These are phyloP conservation scores for Starmerella bombi DNA, from an alignment of 805 yeast species.

Conservation along the genomic window DNA sequence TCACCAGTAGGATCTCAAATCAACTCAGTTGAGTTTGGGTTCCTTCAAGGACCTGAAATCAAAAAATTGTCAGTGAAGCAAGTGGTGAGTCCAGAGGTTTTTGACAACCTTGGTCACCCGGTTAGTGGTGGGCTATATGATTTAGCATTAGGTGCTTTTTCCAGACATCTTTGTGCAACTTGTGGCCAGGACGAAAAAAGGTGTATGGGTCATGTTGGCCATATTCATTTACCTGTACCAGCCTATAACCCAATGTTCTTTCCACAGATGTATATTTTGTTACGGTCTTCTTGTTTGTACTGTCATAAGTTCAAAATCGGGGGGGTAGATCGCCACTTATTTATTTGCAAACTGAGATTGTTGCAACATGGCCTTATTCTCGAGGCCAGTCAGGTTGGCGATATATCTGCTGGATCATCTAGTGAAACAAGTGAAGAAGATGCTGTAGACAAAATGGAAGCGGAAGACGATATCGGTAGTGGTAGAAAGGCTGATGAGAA, in stretches of 20 bases:
- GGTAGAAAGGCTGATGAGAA: slow-evolving; percentile 34
- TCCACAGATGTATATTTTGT: slow-evolving; percentile 71
- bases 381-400: slow-evolving; percentile 64
- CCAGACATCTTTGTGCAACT: slow-evolving; percentile 77
- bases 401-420: slow-evolving; percentile 31
- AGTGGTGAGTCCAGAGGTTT: slow-evolving; percentile 87
- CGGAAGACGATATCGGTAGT: slow-evolving; percentile 5
- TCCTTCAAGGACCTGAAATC: slow-evolving; percentile 69
- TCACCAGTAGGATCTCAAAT: slow-evolving; percentile 94
- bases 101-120: slow-evolving; percentile 93
- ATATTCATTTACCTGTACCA: slow-evolving; percentile 90
- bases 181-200: slow-evolving; percentile 89
- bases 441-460: slow-evolving; percentile 25
- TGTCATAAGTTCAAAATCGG: slow-evolving; percentile 77
- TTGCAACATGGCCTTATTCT: slow-evolving; percentile 79
- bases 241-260: slow-evolving; percentile 92
- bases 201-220: slow-evolving; percentile 98
- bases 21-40: slow-evolving; percentile 80
- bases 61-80: slow-evolving; percentile 84
- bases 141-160: slow-evolving; percentile 86
- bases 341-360: slow-evolving; percentile 61
- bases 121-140: slow-evolving; percentile 88
- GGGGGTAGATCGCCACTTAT: slow-evolving; percentile 57
- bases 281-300: slow-evolving; percentile 76
- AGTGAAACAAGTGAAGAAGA: slow-evolving; percentile 18